Base-by-base conservation (phyloP, 192 early-diverging fungal genomes). In the Paraglomus occultum region DNA sequence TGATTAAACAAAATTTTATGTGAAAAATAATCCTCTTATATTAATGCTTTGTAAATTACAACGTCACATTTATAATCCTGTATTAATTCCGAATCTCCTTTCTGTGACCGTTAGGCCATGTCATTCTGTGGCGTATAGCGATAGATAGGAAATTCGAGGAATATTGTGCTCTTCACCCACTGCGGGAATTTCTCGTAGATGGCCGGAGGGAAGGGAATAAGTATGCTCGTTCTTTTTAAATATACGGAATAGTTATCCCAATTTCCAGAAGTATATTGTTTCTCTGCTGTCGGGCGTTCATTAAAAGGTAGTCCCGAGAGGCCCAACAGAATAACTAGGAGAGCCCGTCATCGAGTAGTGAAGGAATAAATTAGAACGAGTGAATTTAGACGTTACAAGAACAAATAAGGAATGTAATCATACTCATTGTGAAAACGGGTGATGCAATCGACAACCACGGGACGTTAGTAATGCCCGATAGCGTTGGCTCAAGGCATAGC, bases 131-230 rank as follows among this genome's bases (percentile, higher is more conserved):
- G 54, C 1, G 11, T 57, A 10, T 57, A 20, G 3, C 50, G 51
- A 66, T 71, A 71, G 14, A 71, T 17, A 4, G 71, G 50, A 47
- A 71, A 64, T 38, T 71, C 71, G 48, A 71, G 31, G 31, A 59
- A 47, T 31, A 71, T 38, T 10, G 71, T 51, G n/a, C 61, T 40
- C 31, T 71, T 71, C 7, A 71, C 39, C 14, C 15, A 68, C n/a
- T 46, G 31, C 17, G 71, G 71, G 6, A 71, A 62, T 15, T 20
- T 39, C n/a, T 62, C 43, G 65, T 71, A 71, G 1, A 71, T 18
- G 23, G 3, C 15, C 5, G 59, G 71, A 46, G 71, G 71, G 38
- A 71, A 51, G 7, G 71, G 71, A 38, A 71, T 53, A 23, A 71
- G 53, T 17, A 50, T 50, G 31, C 44, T 49, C 6, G 71, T 71